Evolutionary conservation across 305 asterid genomes (phyloP), one percentile per base, ranked within the genome.

Genomic region (Caryopteris hybrid): DNA sequence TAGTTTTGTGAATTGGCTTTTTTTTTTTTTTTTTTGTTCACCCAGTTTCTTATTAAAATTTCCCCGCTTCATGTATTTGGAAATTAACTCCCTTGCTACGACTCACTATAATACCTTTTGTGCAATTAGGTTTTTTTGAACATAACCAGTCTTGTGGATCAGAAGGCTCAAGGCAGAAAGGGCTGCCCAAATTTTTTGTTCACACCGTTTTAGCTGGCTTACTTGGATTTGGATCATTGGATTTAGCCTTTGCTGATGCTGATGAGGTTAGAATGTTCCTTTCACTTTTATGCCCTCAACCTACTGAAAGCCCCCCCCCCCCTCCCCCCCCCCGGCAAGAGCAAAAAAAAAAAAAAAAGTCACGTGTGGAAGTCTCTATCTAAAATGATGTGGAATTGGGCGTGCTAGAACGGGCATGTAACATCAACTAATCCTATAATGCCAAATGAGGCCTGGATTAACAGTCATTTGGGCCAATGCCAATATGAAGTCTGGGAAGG

Each of bases 231-330:
- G 90, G 95, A 58, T 50, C 79, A 50, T 69, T 78, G 25, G 84
- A 83, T 56, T 80, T 85, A 65, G 87, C 90, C 12, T 81, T 79
- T 75, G 95, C 97, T 23, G 95, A 93, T 72, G 56, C 88, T 22
- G 74, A 63, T 64, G 96, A 85, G 96, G 98, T 86, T 39, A 41
- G 84, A 54, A 3, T 69, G 62, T 58, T 48, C 17, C 23, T 58
- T 75, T 14, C 42, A 55, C 33, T 57, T 69, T 68, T 34, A 22
- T 14, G 29, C 38, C 31, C 43, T 16, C 51, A 7, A 34, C 33
- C 22, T 25, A 34, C 8, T 18, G 4, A 9, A 31, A 8, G 3
- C 46, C 46, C 46, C 16, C 2, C 45, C 46, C 16, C n/a, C 46
- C 46, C n/a, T 16, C 14, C 14, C 14, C 2, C 14, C 2, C 2